Percentiles rank a stretch among this genome's conserved stretches.
Evolutionary conservation across 495 filamentous ascomycete genomes (phyloP).

Genomic region (Arthonia radiata): DNA sequence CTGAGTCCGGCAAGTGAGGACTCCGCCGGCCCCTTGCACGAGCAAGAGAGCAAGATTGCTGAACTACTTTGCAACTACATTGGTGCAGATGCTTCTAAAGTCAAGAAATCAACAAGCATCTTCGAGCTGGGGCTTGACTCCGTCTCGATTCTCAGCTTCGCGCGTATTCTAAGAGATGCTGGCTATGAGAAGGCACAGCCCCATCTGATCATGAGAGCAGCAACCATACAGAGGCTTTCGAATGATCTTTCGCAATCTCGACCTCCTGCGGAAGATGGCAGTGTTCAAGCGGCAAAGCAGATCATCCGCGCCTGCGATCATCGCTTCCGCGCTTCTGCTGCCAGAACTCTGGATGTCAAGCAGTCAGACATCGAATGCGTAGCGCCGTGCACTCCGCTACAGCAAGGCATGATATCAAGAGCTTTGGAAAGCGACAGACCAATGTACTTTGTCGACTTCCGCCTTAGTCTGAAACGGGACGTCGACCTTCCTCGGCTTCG

Average conservation of each 20-base stretch:
- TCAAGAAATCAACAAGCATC: constrained; percentile 34
- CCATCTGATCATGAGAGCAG: constrained; percentile 38
- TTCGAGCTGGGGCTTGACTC: constrained; percentile 70
- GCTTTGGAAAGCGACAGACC: constrained; percentile 22
- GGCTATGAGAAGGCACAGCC: constrained; percentile 32
- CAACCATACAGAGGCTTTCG: constrained; percentile 15
- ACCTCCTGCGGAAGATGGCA: constrained; percentile 14
- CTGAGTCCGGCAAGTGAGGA: constrained; percentile 16
- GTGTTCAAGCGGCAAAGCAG: constrained; percentile 22
- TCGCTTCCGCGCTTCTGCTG: constrained; percentile 22
- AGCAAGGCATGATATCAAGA: constrained; percentile 60
- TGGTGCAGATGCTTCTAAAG: constrained; percentile 14
- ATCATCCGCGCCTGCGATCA: constrained; percentile 30
- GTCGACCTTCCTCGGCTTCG: constrained; percentile 20
- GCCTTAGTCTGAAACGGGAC: constrained; percentile 21
- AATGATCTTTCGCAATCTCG: too few relatives aligned
- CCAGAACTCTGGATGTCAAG: constrained; percentile 23
- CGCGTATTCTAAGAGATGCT: constrained; percentile 22
- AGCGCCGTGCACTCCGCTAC: constrained; percentile 59
- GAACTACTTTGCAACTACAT: constrained; percentile 25
- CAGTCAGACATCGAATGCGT: too few relatives aligned
- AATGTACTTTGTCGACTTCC: constrained; percentile 50
- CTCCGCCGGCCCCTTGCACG: constrained; percentile 6
- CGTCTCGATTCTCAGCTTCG: constrained; percentile 46
- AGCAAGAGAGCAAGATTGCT: constrained; percentile 22